Evolutionary conservation across 148 eudicot species (phyloP), one percentile per base, ranked within the genome.

Genomic region (Rhododendron molle): DNA sequence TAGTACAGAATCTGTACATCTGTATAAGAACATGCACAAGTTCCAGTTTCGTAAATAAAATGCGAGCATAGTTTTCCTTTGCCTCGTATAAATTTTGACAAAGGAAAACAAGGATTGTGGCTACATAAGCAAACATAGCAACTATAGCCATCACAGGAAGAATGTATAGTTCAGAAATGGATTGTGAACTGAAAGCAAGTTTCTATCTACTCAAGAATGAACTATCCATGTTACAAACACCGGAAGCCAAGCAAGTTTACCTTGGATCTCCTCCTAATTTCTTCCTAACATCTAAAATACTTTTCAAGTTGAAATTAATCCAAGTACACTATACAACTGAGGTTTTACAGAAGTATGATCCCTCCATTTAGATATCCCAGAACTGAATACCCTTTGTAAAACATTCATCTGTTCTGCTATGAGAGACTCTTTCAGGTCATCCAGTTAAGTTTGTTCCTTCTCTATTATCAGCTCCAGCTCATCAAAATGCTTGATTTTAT

Each of bases 401-500:
- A 88, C 88, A 77, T 89, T 86, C 44, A 95, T 84, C 83, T 93
- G 88, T 86, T 95, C 93, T n/a, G 81, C 83, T 76, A 93, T 34
- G 4, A 95, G 88, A 36, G 93, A 88, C 85, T 93, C 95, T 88
- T 93, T 95, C 82, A 93, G 77, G 85, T 94, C 94, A 85, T 90
- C 90, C 74, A 97, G 65, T 60, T 89, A 87, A 30, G 80, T 83
- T 73, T 89, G 81, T 90, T 97, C 94, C 85, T 93, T 91, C 84
- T 93, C 90, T 98, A 95, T 95, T 52, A 97, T 85, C 74, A 78
- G 62, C 88, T 94, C 95, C 72, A 95, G 85, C 80, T 91, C 95
- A 11, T 91, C 98, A 15, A 95, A 86, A 88, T 86, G 86, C 86
- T 90, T 92, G 60, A 87, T 87, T 90, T 97, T 97, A 84, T 88